These are phyloP conservation scores for Persicaria maculosa DNA, from an alignment of 148 eudicot species.

Conservation along the genomic window DNA sequence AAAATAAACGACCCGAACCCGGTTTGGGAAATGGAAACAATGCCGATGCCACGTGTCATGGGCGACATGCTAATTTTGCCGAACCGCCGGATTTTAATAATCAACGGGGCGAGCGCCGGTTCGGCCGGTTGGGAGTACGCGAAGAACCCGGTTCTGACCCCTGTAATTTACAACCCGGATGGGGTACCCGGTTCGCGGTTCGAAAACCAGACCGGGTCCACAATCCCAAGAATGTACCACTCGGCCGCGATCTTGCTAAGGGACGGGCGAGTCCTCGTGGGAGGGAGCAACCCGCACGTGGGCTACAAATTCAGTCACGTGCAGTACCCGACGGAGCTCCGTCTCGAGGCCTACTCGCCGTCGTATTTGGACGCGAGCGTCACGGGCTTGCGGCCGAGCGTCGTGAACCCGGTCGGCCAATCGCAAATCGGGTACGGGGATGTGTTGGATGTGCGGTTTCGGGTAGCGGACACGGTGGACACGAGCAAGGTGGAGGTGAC, in stretches of 20 bases:
- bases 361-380: constrained; percentile 37
- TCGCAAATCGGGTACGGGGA: constrained; percentile 38
- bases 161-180: constrained; percentile 40
- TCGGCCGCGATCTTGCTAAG: constrained; percentile 56
- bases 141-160: constrained; percentile 46
- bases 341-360: constrained; percentile 60
- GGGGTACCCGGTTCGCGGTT: constrained; percentile 32
- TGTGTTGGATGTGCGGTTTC: constrained; percentile 28
- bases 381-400: constrained; percentile 35
- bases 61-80: constrained; percentile 75
- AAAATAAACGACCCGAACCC: constrained; percentile 37
- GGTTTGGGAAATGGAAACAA: constrained; percentile 52
- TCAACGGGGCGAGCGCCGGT: constrained; percentile 67
- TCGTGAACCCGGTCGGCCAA: constrained; percentile 26
- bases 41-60: constrained; percentile 86
- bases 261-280: constrained; percentile 72
- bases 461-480: constrained; percentile 12
- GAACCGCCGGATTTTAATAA: constrained; percentile 47
- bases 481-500: constrained; percentile 27
- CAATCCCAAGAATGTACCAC: constrained; percentile 63
- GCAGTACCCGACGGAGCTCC: constrained; percentile 59
- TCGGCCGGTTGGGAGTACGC: constrained; percentile 90
- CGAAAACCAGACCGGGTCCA: constrained; percentile 34
- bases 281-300: constrained; percentile 80
- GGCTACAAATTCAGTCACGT: constrained; percentile 50